Percentiles rank a stretch among this genome's conserved stretches.
Evolutionary conservation across 352 stramenopile species (phyloP).

Genomic region (Phytopythium delawarense): DNA sequence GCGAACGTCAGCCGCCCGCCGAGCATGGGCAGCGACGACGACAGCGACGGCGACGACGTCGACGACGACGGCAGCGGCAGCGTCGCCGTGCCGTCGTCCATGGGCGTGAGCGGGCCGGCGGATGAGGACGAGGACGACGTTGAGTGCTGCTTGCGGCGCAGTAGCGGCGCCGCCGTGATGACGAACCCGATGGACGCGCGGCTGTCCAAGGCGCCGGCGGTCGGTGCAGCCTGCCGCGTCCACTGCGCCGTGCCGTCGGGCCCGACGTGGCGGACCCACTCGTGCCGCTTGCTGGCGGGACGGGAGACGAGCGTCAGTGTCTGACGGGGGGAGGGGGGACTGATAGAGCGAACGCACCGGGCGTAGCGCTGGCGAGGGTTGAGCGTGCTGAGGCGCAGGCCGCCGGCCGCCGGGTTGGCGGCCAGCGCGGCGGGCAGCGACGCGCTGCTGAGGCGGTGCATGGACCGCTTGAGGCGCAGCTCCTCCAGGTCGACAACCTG

Average conservation of each 20-base stretch:
- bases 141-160: not conserved
- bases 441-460: conserved; percentile 7
- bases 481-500: conserved; percentile 7
- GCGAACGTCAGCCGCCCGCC: conserved; percentile 58
- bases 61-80: conserved; percentile 4
- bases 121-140: not conserved
- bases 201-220: conserved; percentile 13
- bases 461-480: conserved; percentile 17
- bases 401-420: conserved; percentile 7
- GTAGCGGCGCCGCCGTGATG: conserved; percentile 11
- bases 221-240: conserved; percentile 53
- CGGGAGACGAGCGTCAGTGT: not conserved
- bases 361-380: conserved; percentile 78
- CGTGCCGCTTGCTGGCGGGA: conserved; percentile 48
- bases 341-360: conserved; percentile 8
- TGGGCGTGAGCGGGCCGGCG: not conserved
- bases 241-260: conserved; percentile 69
- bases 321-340: not conserved
- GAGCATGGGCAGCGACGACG: conserved; percentile 6
- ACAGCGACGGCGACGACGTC: not conserved
- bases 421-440: conserved; percentile 12
- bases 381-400: conserved; percentile 48
- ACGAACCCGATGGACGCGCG: conserved; percentile 68
- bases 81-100: not conserved
- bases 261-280: conserved; percentile 69